Evolutionary conservation across 1,284 basidiomycete species (phyloP), one percentile per base, ranked within the genome.

Genomic region (Afroboletus lepidellus): DNA sequence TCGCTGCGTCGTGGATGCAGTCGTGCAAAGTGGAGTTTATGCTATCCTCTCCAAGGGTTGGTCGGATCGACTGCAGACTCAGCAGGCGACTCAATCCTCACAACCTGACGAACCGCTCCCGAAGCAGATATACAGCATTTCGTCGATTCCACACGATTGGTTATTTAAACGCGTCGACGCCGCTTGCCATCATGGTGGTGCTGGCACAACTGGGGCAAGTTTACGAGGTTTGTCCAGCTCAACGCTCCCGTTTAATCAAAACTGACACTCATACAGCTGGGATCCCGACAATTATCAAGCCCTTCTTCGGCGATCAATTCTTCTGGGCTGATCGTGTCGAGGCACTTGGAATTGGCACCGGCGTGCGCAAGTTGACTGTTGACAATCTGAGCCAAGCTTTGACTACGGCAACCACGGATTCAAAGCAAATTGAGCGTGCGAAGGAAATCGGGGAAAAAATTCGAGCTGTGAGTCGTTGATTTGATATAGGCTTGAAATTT

Each of bases 321-420:
- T 98, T 98, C 73, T 98, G 94, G 92, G 92, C 91, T 5, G 92
- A 94, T 72, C 87, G 94, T 24, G 91, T 96, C 20, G 94, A 98
- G 70, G 91, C 91, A 4, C 79, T 99, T 32, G 94, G 94, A 34
- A 85, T 98, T 43, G 96, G 96, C 27, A 79, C 85, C 32, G 83
- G 87, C 48, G 85, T 98, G 36, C 83, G 90, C 57, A 93, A 94
- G 69, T 76, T 98, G 48, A 94, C 90, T 15, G 84, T 86, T 5
- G 84, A 92, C 13, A 75, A 72, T 42, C 75, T 99, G 43, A 79
- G 87, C 8, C 83, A 88, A 5, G 96, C 96, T 0, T 75, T 99
- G 29, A 64, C 76, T 25, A 71, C 77, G 41, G 96, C 94, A 7
- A 98, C 96, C 5, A 90, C 86, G 2, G 92, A 98, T 66, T 72